phyloP scores from a whole-genome alignment of 768 basidiomycete genomes.

The Dacryopinax spathularia region DNA sequence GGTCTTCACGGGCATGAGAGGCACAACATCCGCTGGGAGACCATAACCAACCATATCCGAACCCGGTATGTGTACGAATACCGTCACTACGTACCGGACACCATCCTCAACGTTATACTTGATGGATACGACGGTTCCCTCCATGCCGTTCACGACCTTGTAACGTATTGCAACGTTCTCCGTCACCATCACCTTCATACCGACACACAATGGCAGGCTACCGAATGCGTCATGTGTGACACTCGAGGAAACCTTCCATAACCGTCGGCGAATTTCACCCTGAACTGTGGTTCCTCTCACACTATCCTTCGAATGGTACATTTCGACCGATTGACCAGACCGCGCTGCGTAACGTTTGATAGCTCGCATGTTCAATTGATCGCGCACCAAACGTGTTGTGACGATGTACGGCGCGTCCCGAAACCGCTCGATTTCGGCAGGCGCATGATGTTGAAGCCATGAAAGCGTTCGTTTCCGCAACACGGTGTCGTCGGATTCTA shows the following conservation, averaged over 20 bases:
- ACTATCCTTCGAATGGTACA: not conserved
- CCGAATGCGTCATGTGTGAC: not conserved
- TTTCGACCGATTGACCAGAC: not conserved
- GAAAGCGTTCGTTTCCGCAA: too few relatives aligned
- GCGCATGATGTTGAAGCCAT: too few relatives aligned
- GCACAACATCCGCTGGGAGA: not conserved
- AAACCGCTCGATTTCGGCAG: too few relatives aligned
- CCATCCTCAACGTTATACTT: conserved; percentile 13
- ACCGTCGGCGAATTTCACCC: not conserved
- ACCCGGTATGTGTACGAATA: conserved; percentile 18
- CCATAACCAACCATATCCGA: conserved; percentile 11
- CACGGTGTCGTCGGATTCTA: too few relatives aligned
- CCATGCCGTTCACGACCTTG: not conserved
- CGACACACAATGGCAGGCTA: not conserved
- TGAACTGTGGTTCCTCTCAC: not conserved
- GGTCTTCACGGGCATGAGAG: conserved; percentile 10
- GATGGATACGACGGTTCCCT: not conserved
- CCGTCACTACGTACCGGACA: conserved; percentile 13
- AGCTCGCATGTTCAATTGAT: too few relatives aligned
- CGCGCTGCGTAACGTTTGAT: too few relatives aligned
- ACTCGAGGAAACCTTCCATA: not conserved
- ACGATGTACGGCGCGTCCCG: too few relatives aligned
- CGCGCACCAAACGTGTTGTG: too few relatives aligned
- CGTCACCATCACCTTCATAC: conserved; percentile 1
- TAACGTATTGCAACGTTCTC: conserved; percentile 4